Base-by-base conservation (phyloP, 177 flowering plant species). In the Vitis hybrid region DNA sequence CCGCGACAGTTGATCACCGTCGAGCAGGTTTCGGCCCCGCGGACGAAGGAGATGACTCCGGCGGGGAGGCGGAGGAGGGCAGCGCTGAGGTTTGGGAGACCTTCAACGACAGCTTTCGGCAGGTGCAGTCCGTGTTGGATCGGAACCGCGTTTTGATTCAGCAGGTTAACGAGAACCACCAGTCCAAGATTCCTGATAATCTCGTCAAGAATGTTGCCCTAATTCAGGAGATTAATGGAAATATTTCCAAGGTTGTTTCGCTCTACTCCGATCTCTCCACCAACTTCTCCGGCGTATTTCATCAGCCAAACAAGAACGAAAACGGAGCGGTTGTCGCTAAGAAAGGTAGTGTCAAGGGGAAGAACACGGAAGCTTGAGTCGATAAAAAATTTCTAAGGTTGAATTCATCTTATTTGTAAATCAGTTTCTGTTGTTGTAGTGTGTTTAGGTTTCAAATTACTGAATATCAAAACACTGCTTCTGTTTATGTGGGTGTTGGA, bases 101-200 rank as follows among this genome's bases (percentile, higher is more conserved):
- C 0, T 80, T 93, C 65, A 74, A 78, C 65, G 61, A 71, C 49
- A 85, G 74, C 23, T 91, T 89, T 65, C 56, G 71, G 3, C 80
- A 85, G 69, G 97, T 91, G 0, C 97, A 93, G 71, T 67, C 85
- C 9, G 87, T 91, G 64, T 67, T 93, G 75, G 98, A 93, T 72
- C 84, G 91, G 71, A 91, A 91, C 79, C 76, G 98, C 1, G 72
- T 56, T 4, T 67, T 93, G 83, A 93, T 93, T 19, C 88, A 86
- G 67, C 94, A 93, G 54, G 98, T 91, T 65, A 90, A 93, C 75
- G 92, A 91, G 70, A 93, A 93, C 59, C 98, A 93, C 74, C 91
- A 78, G 80, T 93, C 98, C 0, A 85, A 79, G 75, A 59, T 85
- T 17, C 84, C 90, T 7, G 89, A 87, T 52, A 93, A 93, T 72